Evolutionary conservation across 2,329 filamentous ascomycete species (phyloP), one percentile per base, ranked within the genome.

Genomic region (Ophiocordyceps robertsii): DNA sequence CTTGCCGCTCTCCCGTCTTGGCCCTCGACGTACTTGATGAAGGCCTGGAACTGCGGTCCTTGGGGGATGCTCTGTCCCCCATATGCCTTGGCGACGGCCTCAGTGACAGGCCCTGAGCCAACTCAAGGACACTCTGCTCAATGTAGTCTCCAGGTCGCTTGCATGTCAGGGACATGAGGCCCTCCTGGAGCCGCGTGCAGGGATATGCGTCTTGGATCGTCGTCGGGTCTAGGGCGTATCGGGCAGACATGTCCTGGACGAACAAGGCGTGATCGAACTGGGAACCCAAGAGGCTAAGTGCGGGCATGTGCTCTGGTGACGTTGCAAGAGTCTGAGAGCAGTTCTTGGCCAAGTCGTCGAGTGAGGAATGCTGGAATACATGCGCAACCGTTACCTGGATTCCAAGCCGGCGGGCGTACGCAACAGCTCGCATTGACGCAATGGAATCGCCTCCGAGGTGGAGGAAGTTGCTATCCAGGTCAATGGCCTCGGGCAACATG

Each of bases 381-480:
- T 24, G 4, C 24, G 24, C 24, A n/a, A 32, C 30, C 14, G 9
- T 32, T 5, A 10, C 14, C n/a, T 43, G 39, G 6, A 60, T 39
- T 1, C 51, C 49, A 1, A 46, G 47, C 29, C 51, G 49, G 37
- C 55, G 51, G n/a, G 53, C 55, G 19, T 51, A 44, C n/a, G 68
- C 64, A 11, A 56, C 56, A 24, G 64, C 53, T 3, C 53, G 50
- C 56, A 67, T 65, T 11, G 63, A 61, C 0, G 47, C 49, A 21
- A 66, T 60, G 5, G 63, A 64, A 41, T 67, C 63, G 7, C 64
- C 64, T 3, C 64, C 64, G 6, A 64, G 46, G 13, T 16, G 19
- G 24, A 41, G 39, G 36, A 37, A 45, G 39, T 30, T 29, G 19
- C 24, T 36, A 16, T 38, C 41, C 29, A 54, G 57, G 0, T 35